These are phyloP conservation scores for Psophocarpus tetragonolobus DNA, from an alignment of 306 rosid species.

Conservation along the genomic window DNA sequence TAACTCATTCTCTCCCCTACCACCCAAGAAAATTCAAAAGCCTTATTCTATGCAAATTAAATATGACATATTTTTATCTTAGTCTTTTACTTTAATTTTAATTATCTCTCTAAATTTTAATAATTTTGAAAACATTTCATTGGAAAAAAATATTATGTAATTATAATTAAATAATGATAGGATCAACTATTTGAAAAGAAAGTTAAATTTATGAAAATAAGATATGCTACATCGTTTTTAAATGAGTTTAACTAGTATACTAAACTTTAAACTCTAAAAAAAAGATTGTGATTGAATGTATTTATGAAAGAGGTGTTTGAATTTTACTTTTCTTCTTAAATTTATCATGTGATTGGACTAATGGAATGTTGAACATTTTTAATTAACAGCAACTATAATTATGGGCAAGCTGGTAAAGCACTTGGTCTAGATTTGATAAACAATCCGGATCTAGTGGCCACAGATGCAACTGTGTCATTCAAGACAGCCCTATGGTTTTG, in stretches of 20 bases:
- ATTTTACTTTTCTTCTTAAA: no score
- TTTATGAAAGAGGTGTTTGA: no score
- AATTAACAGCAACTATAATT: conserved; percentile 61
- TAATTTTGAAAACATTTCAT: no score
- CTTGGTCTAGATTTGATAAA: conserved; percentile 37
- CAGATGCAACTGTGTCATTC: conserved; percentile 50
- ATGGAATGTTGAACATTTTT: neutral
- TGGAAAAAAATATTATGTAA: neutral
- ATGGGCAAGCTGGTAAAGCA: conserved; percentile 54
- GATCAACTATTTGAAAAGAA: neutral
- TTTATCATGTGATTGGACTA: neutral
- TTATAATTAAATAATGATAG: neutral
- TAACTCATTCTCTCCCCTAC: neutral
- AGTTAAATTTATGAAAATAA: no score
- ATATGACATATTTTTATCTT: neutral
- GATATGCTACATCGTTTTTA: no score
- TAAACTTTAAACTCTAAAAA: no score
- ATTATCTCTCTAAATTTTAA: no score
- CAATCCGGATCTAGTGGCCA: conserved; percentile 59
- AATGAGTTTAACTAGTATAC: no score
- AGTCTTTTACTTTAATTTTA: neutral
- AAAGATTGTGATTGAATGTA: no score
- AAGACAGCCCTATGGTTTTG: conserved; percentile 78
- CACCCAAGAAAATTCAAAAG: neutral
- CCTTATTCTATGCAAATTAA: no score